Conservation (phyloP, 1,284 basidiomycete genomes). For the Ustilago tritici region DNA sequence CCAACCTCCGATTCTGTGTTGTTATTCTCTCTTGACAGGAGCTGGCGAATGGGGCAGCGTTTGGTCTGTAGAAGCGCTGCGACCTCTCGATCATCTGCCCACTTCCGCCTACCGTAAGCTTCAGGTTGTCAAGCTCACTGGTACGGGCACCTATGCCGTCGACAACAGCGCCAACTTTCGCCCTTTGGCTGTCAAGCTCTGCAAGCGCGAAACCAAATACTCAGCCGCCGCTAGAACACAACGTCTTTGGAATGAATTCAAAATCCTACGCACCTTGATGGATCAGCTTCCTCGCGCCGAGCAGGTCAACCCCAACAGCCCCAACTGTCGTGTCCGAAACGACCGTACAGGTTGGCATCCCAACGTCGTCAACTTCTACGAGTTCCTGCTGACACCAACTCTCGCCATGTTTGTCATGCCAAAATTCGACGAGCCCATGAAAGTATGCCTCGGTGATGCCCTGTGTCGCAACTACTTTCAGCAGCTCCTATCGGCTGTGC, state of each 20-base stretch:
- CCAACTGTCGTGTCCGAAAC: conserved; percentile 37
- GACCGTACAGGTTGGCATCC: conserved; percentile 52
- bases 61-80: conserved; percentile 37
- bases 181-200: conserved; percentile 55
- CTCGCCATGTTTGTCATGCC: conserved; percentile 58
- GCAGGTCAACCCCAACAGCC: conserved; percentile 37
- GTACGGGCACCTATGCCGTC: conserved; percentile 30
- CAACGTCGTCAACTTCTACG: conserved; percentile 54
- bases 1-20: background rate
- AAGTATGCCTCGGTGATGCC: conserved; percentile 53
- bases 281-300: conserved; percentile 40
- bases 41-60: conserved; percentile 54
- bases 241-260: conserved; percentile 64
- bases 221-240: conserved; percentile 46
- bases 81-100: conserved; percentile 40
- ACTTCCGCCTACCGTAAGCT: conserved; percentile 37
- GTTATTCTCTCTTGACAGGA: conserved; percentile 13
- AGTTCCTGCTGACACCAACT: conserved; percentile 53
- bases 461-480: conserved; percentile 54
- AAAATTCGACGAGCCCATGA: conserved; percentile 60
- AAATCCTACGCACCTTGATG: conserved; percentile 48
- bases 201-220: conserved; percentile 46
- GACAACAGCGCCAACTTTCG: conserved; percentile 37
- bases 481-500: conserved; percentile 50
- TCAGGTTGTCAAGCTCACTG: conserved; percentile 36